Evolutionary conservation across 192 early-diverging fungal genomes (phyloP).

Genomic region (Coemansia sp.): DNA sequence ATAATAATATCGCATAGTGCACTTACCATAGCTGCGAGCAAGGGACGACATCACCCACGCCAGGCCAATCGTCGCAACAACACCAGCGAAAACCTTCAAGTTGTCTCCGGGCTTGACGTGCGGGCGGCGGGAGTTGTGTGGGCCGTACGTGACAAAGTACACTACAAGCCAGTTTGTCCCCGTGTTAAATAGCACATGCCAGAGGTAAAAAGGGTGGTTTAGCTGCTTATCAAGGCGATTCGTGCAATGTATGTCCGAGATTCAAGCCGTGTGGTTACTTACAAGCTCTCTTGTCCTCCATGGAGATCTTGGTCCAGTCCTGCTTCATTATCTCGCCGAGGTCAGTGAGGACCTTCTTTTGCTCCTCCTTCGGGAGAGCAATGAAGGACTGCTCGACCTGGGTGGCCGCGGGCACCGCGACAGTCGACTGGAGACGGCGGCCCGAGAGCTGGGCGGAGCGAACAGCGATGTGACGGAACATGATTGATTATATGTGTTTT

Average conservation of each 20-base stretch:
- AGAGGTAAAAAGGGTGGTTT: neutral
- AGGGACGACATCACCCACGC: slow-evolving; percentile 62
- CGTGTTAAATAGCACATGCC: neutral
- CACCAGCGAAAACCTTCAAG: slow-evolving; percentile 70
- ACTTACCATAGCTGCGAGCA: slow-evolving; percentile 59
- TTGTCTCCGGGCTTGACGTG: slow-evolving; percentile 68
- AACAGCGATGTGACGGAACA: slow-evolving; percentile 67
- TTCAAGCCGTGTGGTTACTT: slow-evolving; percentile 38
- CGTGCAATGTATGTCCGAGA: neutral
- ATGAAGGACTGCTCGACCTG: slow-evolving; percentile 62
- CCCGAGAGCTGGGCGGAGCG: slow-evolving; percentile 60
- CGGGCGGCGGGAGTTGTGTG: slow-evolving; percentile 86
- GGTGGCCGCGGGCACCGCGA: slow-evolving; percentile 35
- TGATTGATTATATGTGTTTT: slow-evolving; percentile 42
- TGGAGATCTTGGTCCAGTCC: slow-evolving; percentile 92
- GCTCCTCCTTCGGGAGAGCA: slow-evolving; percentile 77
- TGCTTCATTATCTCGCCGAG: slow-evolving; percentile 88
- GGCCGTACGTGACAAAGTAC: slow-evolving; percentile 95
- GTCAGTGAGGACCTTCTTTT: slow-evolving; percentile 77
- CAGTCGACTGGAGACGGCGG: slow-evolving; percentile 63
- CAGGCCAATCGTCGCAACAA: slow-evolving; percentile 60
- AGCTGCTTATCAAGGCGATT: neutral
- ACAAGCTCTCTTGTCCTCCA: slow-evolving; percentile 93
- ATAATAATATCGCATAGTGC: slow-evolving; percentile 14
- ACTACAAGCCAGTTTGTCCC: slow-evolving; percentile 46